These are phyloP conservation scores for Avicennia marina DNA, from an alignment of 257 asterid species.

Conservation along the genomic window DNA sequence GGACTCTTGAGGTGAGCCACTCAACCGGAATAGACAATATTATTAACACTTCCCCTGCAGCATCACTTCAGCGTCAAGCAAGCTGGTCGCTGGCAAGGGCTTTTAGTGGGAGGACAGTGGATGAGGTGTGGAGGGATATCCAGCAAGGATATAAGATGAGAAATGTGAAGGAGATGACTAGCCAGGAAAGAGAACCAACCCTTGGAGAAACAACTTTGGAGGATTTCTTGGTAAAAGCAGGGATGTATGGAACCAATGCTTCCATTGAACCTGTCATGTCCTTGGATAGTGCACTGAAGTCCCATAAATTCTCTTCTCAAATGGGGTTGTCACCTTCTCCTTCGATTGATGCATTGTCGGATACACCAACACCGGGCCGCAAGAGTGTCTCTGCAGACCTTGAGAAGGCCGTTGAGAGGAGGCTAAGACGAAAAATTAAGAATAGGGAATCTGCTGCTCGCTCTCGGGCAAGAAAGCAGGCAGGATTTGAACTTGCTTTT, in stretches of 20 bases:
- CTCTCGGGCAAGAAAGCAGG: slow-evolving; percentile 93
- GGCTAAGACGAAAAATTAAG: slow-evolving; percentile 77
- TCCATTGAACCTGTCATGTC: slow-evolving; percentile 56
- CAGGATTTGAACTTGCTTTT: slow-evolving; percentile 18
- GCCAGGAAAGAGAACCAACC: slow-evolving; percentile 33
- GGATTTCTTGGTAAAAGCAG: slow-evolving; percentile 76
- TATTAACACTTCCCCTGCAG: slow-evolving; percentile 34
- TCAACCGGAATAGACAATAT: slow-evolving; percentile 24
- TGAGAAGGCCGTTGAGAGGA: slow-evolving; percentile 67
- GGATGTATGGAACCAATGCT: slow-evolving; percentile 50
- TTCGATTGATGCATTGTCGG: slow-evolving; percentile 54
- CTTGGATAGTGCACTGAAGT: slow-evolving; percentile 40
- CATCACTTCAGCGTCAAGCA: slow-evolving; percentile 57
- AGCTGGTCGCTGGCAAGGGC: slow-evolving; percentile 56
- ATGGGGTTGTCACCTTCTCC: slow-evolving; percentile 57
- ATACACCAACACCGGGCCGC: slow-evolving; percentile 52
- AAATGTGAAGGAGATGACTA: slow-evolving; percentile 19
- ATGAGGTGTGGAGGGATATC: slow-evolving; percentile 70
- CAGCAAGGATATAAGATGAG: slow-evolving; percentile 44
- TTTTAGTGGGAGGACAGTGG: slow-evolving; percentile 53
- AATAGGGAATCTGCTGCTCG: slow-evolving; percentile 96
- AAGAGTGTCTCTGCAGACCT: slow-evolving; percentile 49
- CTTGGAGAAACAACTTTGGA: slow-evolving; percentile 80
- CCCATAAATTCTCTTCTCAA: slow-evolving; percentile 38
- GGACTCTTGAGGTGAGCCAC: slow-evolving; percentile 42